Evolutionary conservation across 306 rosid species (phyloP), one percentile per base, ranked within the genome.

Genomic region (Ochetophila trinervis): DNA sequence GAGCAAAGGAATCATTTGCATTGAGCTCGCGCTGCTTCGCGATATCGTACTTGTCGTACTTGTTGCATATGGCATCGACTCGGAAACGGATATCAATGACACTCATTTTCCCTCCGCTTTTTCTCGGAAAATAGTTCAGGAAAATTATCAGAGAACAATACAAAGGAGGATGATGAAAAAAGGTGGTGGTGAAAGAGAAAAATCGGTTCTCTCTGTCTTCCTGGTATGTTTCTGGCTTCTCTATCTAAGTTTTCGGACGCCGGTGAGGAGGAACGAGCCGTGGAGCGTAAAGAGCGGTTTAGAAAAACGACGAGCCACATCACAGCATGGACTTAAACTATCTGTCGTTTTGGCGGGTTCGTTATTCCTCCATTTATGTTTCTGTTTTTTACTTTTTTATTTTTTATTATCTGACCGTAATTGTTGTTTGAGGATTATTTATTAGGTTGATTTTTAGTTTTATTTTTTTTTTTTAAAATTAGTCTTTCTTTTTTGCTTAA

Each of bases 81-180:
- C 95, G 89, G 81, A 84, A 84, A 68, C 89, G 78, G 71, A 93
- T 58, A 52, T 93, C 94, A 44, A 87, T 81, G 0, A 89, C 88
- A 63, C 85, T 82, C 97, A 84, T 87, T 60, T 75, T 69, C 52
- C 74, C 63, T 57, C 64, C 53, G 16, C 35, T 32, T 40, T 4
- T 45, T 21, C 13, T 51, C 8, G 13, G 57, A 24, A 49, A 72
- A 72, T 53, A 12, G 30, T 7, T 56, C 16, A 53, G 44, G 27
- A 23, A 37, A 55, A 68, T 17, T 53, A 3, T 16, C 21, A n/a
- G 55, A 2, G 40, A 35, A 24, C 15, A 36, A 7, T 21, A 21
- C 13, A 19, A 22, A 15, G 19, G 32, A 55, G 15, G 62, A 69
- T 19, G 67, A 52, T 0, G 51, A 22, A 50, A 20, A 7, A 42